These are phyloP conservation scores for Dryadomyces quercus-mongolicae DNA, from an alignment of 2,329 filamentous ascomycete species.

Conservation along the genomic window DNA sequence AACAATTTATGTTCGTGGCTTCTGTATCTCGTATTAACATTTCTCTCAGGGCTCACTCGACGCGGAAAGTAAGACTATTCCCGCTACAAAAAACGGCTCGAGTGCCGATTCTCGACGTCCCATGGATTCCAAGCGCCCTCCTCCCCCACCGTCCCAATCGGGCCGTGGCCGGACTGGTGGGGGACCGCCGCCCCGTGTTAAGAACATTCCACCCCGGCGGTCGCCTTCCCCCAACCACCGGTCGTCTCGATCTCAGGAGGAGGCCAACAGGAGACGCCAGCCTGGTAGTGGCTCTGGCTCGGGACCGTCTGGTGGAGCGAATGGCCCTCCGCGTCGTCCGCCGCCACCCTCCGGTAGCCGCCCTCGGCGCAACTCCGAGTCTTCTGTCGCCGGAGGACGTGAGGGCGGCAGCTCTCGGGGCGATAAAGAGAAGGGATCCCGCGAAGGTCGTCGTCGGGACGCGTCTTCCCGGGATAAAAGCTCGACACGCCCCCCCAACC, in stretches of 20 bases:
- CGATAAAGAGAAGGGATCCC: constrained; percentile 32
- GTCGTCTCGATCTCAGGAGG: constrained; percentile 54
- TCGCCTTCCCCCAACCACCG: constrained; percentile 36
- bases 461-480: constrained; percentile 39
- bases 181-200: constrained; percentile 28
- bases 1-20: too few relatives aligned
- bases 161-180: constrained; percentile 26
- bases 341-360: constrained; percentile 28
- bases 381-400: constrained; percentile 47
- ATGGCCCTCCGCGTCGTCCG: constrained; percentile 14
- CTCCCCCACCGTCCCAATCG: constrained; percentile 6
- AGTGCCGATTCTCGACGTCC: not conserved
- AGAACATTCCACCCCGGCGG: constrained; percentile 37
- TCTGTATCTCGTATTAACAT: not conserved
- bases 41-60: constrained; percentile 51
- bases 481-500: constrained; percentile 34
- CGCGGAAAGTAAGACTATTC: constrained; percentile 43
- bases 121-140: not conserved
- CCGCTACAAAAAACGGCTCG: not conserved
- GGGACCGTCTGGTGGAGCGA: not conserved
- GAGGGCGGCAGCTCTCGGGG: constrained; percentile 49
- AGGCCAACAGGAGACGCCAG: constrained; percentile 41
- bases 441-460: constrained; percentile 37
- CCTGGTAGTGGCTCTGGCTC: not conserved
- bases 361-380: constrained; percentile 66